Percentiles rank a stretch among this genome's conserved stretches.
phyloP scores from a whole-genome alignment of 352 stramenopile species.

The Thalassiosira ordinaria region DNA sequence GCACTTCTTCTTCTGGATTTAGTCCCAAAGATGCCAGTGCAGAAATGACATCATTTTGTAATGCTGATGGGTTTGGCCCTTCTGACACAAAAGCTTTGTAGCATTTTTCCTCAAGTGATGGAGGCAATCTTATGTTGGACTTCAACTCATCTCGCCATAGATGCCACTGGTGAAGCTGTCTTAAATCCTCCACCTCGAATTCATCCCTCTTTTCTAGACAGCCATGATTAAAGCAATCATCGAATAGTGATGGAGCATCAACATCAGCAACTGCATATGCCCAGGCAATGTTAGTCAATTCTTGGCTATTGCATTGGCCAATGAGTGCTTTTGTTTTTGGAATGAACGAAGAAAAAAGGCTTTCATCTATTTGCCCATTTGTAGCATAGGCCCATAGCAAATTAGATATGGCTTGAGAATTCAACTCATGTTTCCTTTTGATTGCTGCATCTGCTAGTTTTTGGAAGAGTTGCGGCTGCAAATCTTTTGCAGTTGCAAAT shows the following conservation, averaged over 20 bases:
- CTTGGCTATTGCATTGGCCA: conserved; percentile 8
- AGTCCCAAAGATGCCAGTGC: conserved; percentile 27
- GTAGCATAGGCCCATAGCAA: conserved; percentile 10
- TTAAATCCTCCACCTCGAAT: conserved; percentile 8
- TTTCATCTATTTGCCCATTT: neutral
- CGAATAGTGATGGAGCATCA: conserved; percentile 7
- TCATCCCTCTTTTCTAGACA: conserved; percentile 11
- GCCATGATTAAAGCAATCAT: conserved; percentile 4
- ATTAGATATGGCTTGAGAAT: neutral
- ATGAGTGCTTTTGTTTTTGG: neutral
- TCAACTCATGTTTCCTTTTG: neutral
- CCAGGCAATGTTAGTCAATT: conserved; percentile 37
- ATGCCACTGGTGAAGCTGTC: conserved; percentile 35
- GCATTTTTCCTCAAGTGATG: conserved; percentile 7
- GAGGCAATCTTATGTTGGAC: neutral
- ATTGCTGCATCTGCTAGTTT: conserved; percentile 12
- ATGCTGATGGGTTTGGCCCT: neutral
- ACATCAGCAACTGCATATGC: conserved; percentile 19
- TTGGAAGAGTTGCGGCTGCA: conserved; percentile 3
- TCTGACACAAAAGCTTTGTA: conserved; percentile 2
- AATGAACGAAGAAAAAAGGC: neutral
- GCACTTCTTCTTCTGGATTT: conserved; percentile 23
- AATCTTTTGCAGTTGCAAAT: conserved; percentile 22
- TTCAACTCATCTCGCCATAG: conserved; percentile 23
- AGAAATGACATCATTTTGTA: conserved; percentile 32